Evolutionary conservation across 164 flowering plant genomes (phyloP), one percentile per base, ranked within the genome.

Genomic region (Vitis riparia): DNA sequence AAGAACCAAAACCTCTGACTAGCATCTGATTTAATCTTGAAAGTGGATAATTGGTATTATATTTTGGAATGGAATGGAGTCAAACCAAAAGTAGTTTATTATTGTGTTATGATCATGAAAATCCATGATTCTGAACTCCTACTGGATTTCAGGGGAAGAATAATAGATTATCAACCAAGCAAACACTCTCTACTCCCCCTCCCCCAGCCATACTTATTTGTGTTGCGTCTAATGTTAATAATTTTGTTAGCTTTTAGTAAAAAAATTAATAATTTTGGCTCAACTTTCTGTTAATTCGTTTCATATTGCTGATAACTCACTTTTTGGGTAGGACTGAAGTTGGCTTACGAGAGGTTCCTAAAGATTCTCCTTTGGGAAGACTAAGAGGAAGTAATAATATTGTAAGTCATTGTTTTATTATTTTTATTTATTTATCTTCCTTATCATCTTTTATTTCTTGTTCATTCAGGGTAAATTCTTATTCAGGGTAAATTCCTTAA

Each of bases 301-400:
- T 57, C 16, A 59, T 19, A 17, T 59, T 19, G 19, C 19, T 64
- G 16, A 30, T 29, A 8, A 60, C 48, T 37, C 56, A 53, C 5
- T 53, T 68, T 62, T 55, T 74, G 69, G 17, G 56, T 75, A 94
- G 98, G 73, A 89, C 92, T 83, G 81, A 85, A 70, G 97, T 94
- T 81, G 98, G 98, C 47, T 82, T 94, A 71, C 85, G 80, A 76
- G 97, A 92, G 76, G 77, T 92, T 67, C 89, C 97, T 16, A 88
- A 84, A 77, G 68, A 83, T 73, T 89, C 97, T 66, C 77, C 97
- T 64, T 77, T 94, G 76, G 98, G 98, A 63, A 82, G 94, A 79
- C 70, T 92, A 74, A 81, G 84, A 82, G 98, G 98, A 78, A 94
- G 97, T 66, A 94, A 92, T 75, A 94, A 92, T 82, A 83, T 92